A percentile compares a stretch with the other conserved stretches of the same genome.
Evolutionary conservation across 345 rosid genomes (phyloP).

Genomic region (Barbarea vulgaris): DNA sequence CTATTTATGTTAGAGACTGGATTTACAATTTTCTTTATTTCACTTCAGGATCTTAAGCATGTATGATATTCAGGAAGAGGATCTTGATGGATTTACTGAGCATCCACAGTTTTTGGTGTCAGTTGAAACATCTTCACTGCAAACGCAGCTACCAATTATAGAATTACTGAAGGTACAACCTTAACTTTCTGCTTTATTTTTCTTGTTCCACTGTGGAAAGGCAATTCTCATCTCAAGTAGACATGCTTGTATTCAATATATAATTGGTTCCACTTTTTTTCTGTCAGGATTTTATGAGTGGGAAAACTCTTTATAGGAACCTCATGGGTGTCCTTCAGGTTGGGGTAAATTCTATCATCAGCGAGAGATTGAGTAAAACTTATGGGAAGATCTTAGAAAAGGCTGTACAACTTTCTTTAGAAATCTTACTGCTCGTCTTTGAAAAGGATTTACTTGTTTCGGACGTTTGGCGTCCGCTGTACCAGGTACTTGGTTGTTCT

Average conservation of each 20-base stretch:
- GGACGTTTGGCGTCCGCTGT: slow-evolving; percentile 94
- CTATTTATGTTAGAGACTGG: slow-evolving; percentile 7
- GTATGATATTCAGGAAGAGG: slow-evolving; percentile 85
- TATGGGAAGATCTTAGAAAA: slow-evolving; percentile 85
- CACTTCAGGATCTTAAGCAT: slow-evolving; percentile 73
- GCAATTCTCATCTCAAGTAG: slow-evolving; percentile 24
- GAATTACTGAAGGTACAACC: slow-evolving; percentile 76
- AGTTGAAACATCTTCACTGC: slow-evolving; percentile 59
- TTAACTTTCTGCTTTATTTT: slow-evolving; percentile 10
- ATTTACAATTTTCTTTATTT: slow-evolving; percentile 10
- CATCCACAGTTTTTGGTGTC: slow-evolving; percentile 51
- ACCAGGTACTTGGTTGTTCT: slow-evolving; percentile 57
- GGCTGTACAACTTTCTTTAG: slow-evolving; percentile 88
- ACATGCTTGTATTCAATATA: slow-evolving; percentile 12
- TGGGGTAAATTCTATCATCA: slow-evolving; percentile 76
- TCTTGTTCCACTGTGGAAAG: background rate
- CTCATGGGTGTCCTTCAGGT: slow-evolving; percentile 82
- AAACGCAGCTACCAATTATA: slow-evolving; percentile 79
- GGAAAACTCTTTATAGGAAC: slow-evolving; percentile 83
- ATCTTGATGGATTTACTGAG: slow-evolving; percentile 63
- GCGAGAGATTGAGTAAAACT: slow-evolving; percentile 71
- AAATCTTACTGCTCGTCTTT: slow-evolving; percentile 72
- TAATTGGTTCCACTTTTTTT: slow-evolving; percentile 21
- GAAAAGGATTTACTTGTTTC: slow-evolving; percentile 80
- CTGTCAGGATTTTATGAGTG: slow-evolving; percentile 96